Conservation (phyloP, 768 basidiomycete genomes). For the Leccinum pellstonianum region DNA sequence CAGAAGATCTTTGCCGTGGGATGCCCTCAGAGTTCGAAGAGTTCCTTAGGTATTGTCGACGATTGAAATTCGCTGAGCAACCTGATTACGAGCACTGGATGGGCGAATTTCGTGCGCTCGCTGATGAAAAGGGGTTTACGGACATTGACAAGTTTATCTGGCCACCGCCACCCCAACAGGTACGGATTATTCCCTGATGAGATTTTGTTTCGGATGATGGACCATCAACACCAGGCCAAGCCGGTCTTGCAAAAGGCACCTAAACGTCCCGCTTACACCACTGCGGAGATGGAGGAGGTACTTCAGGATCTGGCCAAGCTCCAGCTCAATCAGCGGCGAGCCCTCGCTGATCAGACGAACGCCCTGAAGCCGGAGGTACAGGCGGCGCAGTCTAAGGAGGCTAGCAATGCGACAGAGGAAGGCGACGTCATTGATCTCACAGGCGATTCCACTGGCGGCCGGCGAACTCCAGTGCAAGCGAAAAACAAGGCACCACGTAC, state of each 20-base stretch:
- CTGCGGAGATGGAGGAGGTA: constrained; percentile 51
- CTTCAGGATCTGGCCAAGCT: constrained; percentile 60
- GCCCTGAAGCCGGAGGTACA: constrained; percentile 31
- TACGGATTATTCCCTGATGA: constrained; percentile 13
- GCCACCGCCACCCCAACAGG: constrained; percentile 55
- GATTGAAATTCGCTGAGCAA: constrained; percentile 62
- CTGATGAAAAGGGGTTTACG: constrained; percentile 55
- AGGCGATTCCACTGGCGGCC: constrained; percentile 35
- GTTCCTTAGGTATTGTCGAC: constrained; percentile 69
- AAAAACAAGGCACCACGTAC: constrained; percentile 29
- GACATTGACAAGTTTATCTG: constrained; percentile 64
- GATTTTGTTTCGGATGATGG: constrained; percentile 2
- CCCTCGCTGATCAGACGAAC: constrained; percentile 53
- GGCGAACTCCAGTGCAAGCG: constrained; percentile 17
- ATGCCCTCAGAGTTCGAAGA: constrained; percentile 74
- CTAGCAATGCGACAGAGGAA: constrained; percentile 20
- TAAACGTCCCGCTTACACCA: constrained; percentile 27
- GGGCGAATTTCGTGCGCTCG: constrained; percentile 63
- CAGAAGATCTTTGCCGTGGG: constrained; percentile 67
- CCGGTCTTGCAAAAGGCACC: constrained; percentile 21
- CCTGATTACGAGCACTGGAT: constrained; percentile 71
- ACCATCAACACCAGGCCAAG: constrained; percentile 26
- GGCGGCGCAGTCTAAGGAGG: constrained; percentile 33
- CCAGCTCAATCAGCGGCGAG: constrained; percentile 49
- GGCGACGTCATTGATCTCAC: constrained; percentile 48